Base-by-base conservation (phyloP, 179 eudicot genomes). In the Nepenthes alata region DNA sequence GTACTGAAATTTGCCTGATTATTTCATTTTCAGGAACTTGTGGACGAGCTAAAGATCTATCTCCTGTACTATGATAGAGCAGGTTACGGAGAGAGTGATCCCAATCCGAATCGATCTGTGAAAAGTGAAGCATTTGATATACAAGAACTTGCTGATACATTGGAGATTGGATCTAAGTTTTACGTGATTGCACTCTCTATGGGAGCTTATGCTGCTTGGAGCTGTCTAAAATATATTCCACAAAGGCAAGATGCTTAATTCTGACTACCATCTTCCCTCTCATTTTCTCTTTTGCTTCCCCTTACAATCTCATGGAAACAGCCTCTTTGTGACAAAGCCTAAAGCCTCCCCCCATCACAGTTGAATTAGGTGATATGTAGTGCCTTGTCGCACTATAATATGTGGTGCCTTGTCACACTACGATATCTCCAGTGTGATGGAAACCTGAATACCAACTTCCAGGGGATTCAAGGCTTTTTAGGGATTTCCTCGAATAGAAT, bases 31-130 rank as follows among this genome's bases (percentile, higher is more conserved):
- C 79, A 89, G 95, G 86, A 84, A 47, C 68, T 86, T 57, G 58
- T 79, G 59, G 79, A 84, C 41, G 84, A 80, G 74, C 64, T 80
- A 63, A 85, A 80, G 60, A 53, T 89, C 41, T 84, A 89, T 72
- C 63, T 89, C 53, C 66, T 89, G 60, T 45, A 73, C 53, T 86
- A 70, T 70, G 95, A 89, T 75, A 76, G 95, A 70, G 86, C 95
- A 16, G 97, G 97, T 57, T 87, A 89, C 47, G 95, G 91, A 38
- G 95, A 89, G 59, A 89, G 97, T 53, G 97, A 89, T 71, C 89
- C 91, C 35, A 67, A 89, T 69, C 85, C 95, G 53, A 50, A 70
- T 78, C 6, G 91, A n/a, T 65, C 87, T 0, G 59, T 78, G 47
- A 80, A 78, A 70, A 84, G 83, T 44, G 97, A 89, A 71, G 89